A percentile compares a stretch with the other conserved stretches of the same genome.
phyloP scores from a whole-genome alignment of 805 yeast species.

The Barnettozyma sucrosica region DNA sequence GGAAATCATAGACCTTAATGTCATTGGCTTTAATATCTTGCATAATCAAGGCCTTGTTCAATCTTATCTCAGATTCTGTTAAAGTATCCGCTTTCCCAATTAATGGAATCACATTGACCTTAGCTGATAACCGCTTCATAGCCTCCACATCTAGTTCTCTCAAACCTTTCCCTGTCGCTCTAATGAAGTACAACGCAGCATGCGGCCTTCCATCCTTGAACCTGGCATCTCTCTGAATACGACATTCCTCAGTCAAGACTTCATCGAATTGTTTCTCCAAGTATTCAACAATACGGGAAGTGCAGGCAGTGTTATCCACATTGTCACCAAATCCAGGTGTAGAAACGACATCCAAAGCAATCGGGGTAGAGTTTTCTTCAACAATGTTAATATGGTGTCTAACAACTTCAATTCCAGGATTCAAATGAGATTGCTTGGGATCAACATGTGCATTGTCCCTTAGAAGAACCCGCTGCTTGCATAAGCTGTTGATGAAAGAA shows the following conservation, averaged over 20 bases:
- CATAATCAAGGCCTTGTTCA: constrained; percentile 48
- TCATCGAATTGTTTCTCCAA: constrained; percentile 68
- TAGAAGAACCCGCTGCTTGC: constrained; percentile 42
- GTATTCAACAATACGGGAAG: constrained; percentile 47
- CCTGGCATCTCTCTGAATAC: constrained; percentile 67
- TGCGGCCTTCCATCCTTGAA: constrained; percentile 72
- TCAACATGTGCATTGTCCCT: constrained; percentile 22
- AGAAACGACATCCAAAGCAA: constrained; percentile 54
- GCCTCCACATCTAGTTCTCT: constrained; percentile 68
- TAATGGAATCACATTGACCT: constrained; percentile 80
- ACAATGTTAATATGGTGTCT: constrained; percentile 48
- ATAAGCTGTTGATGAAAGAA: constrained; percentile 64
- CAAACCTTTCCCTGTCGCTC: constrained; percentile 59
- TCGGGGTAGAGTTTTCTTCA: constrained; percentile 49
- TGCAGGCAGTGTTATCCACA: constrained; percentile 53
- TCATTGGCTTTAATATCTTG: constrained; percentile 50
- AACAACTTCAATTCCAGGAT: constrained; percentile 36
- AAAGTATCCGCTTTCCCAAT: constrained; percentile 76
- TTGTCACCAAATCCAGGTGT: constrained; percentile 79
- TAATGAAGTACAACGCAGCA: constrained; percentile 71
- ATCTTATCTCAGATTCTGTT: constrained; percentile 55
- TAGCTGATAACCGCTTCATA: constrained; percentile 61
- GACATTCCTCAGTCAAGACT: constrained; percentile 67
- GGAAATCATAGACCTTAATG: constrained; percentile 66
- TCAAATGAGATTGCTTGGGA: constrained; percentile 31